A percentile compares a stretch with the other conserved stretches of the same genome.
These are phyloP conservation scores for Fusarium torulosum DNA, from an alignment of 2,329 filamentous ascomycete species.

Conservation along the genomic window DNA sequence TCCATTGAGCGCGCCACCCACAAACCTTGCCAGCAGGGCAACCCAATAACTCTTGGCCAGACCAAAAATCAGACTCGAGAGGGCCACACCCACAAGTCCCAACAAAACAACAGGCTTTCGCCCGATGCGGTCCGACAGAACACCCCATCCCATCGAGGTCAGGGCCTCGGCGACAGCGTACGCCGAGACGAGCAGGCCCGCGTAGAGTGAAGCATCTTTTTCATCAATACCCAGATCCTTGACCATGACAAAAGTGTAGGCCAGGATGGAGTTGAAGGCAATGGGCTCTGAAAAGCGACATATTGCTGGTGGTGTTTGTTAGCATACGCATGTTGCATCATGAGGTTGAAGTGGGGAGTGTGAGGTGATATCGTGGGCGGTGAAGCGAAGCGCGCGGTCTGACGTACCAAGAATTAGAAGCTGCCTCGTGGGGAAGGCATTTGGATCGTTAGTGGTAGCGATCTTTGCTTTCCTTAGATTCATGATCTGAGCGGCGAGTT, in stretches of 20 bases:
- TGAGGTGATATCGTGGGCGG: not conserved
- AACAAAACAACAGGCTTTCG: constrained; percentile 77
- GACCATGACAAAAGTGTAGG: constrained; percentile 91
- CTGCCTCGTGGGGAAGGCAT: constrained; percentile 33
- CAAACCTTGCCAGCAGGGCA: constrained; percentile 80
- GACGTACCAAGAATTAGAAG: constrained; percentile 32
- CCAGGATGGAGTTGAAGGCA: constrained; percentile 90
- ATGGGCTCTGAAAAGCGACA: constrained; percentile 82
- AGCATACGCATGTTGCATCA: constrained; percentile 1
- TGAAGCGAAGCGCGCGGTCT: not conserved
- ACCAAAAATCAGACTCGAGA: constrained; percentile 84
- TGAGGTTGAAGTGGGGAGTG: constrained; percentile 1
- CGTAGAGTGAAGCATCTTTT: constrained; percentile 81
- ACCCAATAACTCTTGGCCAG: constrained; percentile 85
- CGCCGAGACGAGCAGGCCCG: constrained; percentile 85
- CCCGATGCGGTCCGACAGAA: constrained; percentile 70
- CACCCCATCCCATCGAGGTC: constrained; percentile 75
- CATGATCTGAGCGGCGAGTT: constrained; percentile 17
- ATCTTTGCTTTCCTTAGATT: constrained; percentile 24
- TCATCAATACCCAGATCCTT: constrained; percentile 79
- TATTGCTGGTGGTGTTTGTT: constrained; percentile 41
- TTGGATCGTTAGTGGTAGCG: constrained; percentile 17
- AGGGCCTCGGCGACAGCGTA: constrained; percentile 90
- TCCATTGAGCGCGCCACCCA: constrained; percentile 90
- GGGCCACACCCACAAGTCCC: constrained; percentile 80